These are phyloP conservation scores for Phoma sp. DNA, from an alignment of 2,329 filamentous ascomycete species.

Conservation along the genomic window DNA sequence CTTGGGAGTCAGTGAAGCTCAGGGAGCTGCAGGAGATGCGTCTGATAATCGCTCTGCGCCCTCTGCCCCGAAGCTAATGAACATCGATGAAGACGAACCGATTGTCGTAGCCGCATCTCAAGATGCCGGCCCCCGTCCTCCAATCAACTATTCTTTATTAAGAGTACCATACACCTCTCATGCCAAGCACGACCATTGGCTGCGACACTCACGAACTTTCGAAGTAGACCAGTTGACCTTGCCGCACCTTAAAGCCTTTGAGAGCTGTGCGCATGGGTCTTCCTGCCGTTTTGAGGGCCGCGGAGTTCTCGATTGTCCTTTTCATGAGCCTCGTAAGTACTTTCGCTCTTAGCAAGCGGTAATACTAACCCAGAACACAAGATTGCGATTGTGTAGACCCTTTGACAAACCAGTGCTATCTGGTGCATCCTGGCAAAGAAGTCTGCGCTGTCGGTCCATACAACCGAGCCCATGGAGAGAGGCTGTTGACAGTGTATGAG, in stretches of 20 bases:
- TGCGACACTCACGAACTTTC: slow-evolving; percentile 18
- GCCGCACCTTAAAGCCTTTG: slow-evolving; percentile 8
- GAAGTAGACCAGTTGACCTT: slow-evolving; percentile 24
- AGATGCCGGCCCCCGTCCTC: too few relatives aligned
- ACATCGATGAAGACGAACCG: neutral
- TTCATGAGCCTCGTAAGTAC: slow-evolving; percentile 26
- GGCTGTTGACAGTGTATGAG: slow-evolving; percentile 25
- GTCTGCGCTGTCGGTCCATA: slow-evolving; percentile 24
- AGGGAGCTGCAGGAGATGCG: neutral
- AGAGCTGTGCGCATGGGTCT: slow-evolving; percentile 11
- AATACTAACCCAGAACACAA: neutral
- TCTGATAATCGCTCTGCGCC: neutral
- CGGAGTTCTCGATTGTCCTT: slow-evolving; percentile 29
- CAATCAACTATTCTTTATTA: neutral
- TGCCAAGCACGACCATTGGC: slow-evolving; percentile 31
- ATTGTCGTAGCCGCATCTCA: neutral
- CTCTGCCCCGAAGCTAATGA: neutral
- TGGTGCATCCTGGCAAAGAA: slow-evolving; percentile 24
- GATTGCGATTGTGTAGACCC: slow-evolving; percentile 29
- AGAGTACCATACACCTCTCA: slow-evolving; percentile 1
- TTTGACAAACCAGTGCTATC: slow-evolving; percentile 23
- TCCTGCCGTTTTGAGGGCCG: slow-evolving; percentile 24
- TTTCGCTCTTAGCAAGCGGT: neutral
- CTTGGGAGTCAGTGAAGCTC: neutral
- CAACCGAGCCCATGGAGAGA: slow-evolving; percentile 28